Evolutionary conservation across 371 early-diverging fungal genomes (phyloP).

Genomic region (Conidiobolus incongruus): DNA sequence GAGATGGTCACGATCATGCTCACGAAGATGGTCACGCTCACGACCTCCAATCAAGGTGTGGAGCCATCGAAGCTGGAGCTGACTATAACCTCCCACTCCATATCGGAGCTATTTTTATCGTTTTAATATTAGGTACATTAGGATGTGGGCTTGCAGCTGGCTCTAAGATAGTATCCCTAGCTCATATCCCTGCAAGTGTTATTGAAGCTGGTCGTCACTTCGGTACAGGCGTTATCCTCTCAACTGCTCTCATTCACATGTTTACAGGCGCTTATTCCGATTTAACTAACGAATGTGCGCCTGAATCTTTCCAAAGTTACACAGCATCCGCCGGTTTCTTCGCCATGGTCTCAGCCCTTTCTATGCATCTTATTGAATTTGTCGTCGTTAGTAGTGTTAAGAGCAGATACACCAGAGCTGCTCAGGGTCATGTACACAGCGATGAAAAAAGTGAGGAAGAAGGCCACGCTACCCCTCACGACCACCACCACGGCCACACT

Average conservation of each 20-base stretch:
- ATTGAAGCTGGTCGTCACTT: slow-evolving; percentile 23
- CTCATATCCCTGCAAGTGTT: neutral
- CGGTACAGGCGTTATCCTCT: slow-evolving; percentile 58
- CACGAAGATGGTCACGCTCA: slow-evolving; percentile 9
- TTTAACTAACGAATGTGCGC: slow-evolving; percentile 19
- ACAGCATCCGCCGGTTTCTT: slow-evolving; percentile 21
- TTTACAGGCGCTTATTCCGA: slow-evolving; percentile 17
- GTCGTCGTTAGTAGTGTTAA: slow-evolving; percentile 5
- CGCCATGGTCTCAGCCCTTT: slow-evolving; percentile 24
- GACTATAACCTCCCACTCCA: slow-evolving; percentile 21
- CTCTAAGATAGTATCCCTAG: neutral
- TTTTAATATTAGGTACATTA: slow-evolving; percentile 15
- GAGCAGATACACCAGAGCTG: neutral
- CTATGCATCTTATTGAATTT: slow-evolving; percentile 13
- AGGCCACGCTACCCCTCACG: neutral
- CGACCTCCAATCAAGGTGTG: neutral
- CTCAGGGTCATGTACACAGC: neutral
- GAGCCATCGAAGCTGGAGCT: slow-evolving; percentile 7
- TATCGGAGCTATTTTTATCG: slow-evolving; percentile 28
- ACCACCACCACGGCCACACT: slow-evolving; percentile 8
- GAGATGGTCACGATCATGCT: slow-evolving; percentile 6
- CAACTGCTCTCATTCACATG: slow-evolving; percentile 54
- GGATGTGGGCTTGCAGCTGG: neutral
- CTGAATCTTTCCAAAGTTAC: slow-evolving; percentile 15
- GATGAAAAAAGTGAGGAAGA: slow-evolving; percentile 1